Evolutionary conservation across 768 basidiomycete species (phyloP).

Genomic region (Russula olivacea): DNA sequence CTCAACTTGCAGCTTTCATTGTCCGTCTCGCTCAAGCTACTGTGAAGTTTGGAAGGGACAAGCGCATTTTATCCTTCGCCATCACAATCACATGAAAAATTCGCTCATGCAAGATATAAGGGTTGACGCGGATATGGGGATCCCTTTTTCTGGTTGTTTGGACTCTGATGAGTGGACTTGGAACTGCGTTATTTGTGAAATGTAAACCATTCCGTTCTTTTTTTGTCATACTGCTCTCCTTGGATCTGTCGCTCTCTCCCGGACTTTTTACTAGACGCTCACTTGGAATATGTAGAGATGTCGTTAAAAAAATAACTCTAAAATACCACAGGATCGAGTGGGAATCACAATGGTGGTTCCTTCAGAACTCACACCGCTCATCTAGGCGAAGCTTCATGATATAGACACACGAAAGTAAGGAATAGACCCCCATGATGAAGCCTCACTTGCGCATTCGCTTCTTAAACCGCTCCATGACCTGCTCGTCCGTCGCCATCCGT

Average conservation of each 20-base stretch:
- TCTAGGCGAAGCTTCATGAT: not conserved
- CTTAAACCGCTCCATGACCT: conserved; percentile 96
- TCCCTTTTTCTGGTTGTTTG: not conserved
- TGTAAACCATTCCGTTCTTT: not conserved
- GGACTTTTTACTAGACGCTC: not conserved
- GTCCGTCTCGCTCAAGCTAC: not conserved
- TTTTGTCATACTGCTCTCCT: not conserved
- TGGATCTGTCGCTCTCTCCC: not conserved
- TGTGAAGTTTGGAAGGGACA: not conserved
- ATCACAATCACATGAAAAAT: not conserved
- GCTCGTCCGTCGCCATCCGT: conserved; percentile 87
- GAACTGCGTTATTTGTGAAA: not conserved
- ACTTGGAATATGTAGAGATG: not conserved
- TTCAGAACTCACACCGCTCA: not conserved
- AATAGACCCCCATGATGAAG: not conserved
- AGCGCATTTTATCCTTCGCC: not conserved
- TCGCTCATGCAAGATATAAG: not conserved
- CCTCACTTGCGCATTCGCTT: conserved; percentile 81
- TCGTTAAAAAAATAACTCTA: not conserved
- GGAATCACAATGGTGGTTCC: not conserved
- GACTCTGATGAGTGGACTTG: not conserved
- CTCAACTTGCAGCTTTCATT: not conserved
- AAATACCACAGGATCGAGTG: not conserved
- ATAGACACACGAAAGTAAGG: not conserved
- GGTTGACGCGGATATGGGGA: not conserved